These are phyloP conservation scores for Hypomontagnella submonticulosa DNA, from an alignment of 495 filamentous ascomycete species.

Conservation along the genomic window DNA sequence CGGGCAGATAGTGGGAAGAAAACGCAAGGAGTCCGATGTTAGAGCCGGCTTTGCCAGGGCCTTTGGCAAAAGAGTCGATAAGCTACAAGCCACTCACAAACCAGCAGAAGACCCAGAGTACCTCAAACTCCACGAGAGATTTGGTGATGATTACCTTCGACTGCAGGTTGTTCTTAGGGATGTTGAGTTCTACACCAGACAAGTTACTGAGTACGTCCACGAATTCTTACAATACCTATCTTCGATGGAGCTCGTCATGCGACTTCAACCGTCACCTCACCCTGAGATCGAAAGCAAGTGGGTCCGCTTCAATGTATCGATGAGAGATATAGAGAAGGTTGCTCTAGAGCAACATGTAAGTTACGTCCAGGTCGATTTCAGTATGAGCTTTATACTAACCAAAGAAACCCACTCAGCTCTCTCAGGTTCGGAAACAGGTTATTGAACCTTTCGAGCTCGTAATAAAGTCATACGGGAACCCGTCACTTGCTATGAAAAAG, in stretches of 20 bases:
- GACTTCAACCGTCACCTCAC: constrained; percentile 67
- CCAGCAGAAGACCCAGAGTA: constrained; percentile 84
- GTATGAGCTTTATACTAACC: constrained; percentile 12
- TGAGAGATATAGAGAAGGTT: constrained; percentile 81
- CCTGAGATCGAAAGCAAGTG: constrained; percentile 91
- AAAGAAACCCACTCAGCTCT: constrained; percentile 66
- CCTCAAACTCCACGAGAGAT: constrained; percentile 76
- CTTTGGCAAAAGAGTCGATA: constrained; percentile 86
- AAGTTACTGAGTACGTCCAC: constrained; percentile 74
- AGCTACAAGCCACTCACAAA: constrained; percentile 69
- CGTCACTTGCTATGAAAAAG: constrained; percentile 88
- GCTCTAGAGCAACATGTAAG: constrained; percentile 88
- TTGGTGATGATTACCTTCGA: constrained; percentile 86
- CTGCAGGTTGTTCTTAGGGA: constrained; percentile 91
- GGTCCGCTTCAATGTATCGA: constrained; percentile 82
- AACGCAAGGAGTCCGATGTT: constrained; percentile 91
- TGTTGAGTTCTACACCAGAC: constrained; percentile 83
- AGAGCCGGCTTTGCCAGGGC: constrained; percentile 83
- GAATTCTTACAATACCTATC: constrained; percentile 75
- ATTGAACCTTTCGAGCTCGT: constrained; percentile 88
- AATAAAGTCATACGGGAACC: constrained; percentile 81
- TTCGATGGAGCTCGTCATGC: constrained; percentile 74
- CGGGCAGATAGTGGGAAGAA: constrained; percentile 84
- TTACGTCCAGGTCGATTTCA: constrained; percentile 18
- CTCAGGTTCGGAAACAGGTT: constrained; percentile 78